phyloP scores from a whole-genome alignment of 345 rosid genomes.

The Melaleuca quinquenervia region DNA sequence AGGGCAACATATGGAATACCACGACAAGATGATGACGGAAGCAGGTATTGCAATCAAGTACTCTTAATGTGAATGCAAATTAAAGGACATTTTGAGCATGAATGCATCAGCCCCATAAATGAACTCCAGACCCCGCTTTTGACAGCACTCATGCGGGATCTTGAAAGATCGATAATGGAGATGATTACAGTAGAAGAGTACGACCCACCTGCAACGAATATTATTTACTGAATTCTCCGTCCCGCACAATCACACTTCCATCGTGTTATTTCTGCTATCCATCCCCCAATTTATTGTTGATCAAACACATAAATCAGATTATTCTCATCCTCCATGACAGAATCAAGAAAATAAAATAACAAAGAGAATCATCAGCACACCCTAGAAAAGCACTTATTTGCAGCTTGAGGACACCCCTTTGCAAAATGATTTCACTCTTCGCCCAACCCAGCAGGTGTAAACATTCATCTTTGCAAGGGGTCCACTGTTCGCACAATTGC shows the following conservation, averaged over 20 bases:
- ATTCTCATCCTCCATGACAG: neutral
- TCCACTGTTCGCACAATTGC: slow-evolving; percentile 86
- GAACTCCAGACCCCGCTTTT: neutral
- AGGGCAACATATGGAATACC: neutral
- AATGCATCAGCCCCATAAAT: neutral
- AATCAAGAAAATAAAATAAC: neutral
- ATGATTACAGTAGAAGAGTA: neutral
- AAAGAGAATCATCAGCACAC: neutral
- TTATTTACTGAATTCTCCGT: neutral
- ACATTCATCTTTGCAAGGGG: slow-evolving; percentile 78
- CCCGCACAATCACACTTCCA: neutral
- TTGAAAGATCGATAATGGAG: neutral
- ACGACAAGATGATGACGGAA: neutral
- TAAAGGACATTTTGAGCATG: neutral
- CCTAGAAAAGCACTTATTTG: neutral
- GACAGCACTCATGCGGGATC: neutral
- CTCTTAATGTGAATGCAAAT: neutral
- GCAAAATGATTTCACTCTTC: neutral
- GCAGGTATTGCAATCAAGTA: neutral
- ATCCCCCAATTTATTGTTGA: neutral
- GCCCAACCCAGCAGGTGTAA: neutral
- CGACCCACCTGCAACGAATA: neutral
- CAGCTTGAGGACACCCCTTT: neutral
- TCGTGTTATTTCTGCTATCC: neutral
- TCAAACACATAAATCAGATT: neutral